Conservation (phyloP, 2,329 filamentous ascomycete genomes). For the Raffaelea arxii region DNA sequence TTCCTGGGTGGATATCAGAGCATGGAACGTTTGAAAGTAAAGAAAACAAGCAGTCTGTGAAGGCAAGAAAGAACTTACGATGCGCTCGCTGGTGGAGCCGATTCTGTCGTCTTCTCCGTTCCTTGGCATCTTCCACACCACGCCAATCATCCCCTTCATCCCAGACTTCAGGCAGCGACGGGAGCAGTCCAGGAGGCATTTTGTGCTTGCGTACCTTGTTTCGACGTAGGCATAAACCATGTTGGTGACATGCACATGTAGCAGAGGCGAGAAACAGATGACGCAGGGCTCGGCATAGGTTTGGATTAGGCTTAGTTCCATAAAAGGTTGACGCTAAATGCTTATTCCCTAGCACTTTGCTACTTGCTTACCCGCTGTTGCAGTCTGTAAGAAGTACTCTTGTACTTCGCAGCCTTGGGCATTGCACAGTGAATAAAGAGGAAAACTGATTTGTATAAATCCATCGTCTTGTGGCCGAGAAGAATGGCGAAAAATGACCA, state of each 20-base stretch:
- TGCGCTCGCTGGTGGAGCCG: conserved; percentile 6
- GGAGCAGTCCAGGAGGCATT: neutral
- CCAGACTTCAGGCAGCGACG: neutral
- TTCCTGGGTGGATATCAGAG: neutral
- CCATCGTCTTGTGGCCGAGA: no score
- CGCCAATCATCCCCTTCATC: conserved; percentile 5
- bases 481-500: neutral
- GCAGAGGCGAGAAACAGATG: neutral
- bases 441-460: no score
- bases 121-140: neutral
- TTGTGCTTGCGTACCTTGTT: no score
- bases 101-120: conserved; percentile 9
- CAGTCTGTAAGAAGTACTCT: neutral
- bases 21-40: neutral
- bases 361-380: neutral
- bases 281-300: neutral
- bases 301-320: neutral
- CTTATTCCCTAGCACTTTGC: neutral
- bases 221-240: no score
- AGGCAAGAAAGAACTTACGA: conserved; percentile 1
- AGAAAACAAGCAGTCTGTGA: neutral
- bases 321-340: neutral
- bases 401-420: neutral
- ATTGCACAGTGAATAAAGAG: no score
- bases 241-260: no score